Evolutionary conservation across 2,329 filamentous ascomycete species (phyloP).

Genomic region (Geosmithia morbida): DNA sequence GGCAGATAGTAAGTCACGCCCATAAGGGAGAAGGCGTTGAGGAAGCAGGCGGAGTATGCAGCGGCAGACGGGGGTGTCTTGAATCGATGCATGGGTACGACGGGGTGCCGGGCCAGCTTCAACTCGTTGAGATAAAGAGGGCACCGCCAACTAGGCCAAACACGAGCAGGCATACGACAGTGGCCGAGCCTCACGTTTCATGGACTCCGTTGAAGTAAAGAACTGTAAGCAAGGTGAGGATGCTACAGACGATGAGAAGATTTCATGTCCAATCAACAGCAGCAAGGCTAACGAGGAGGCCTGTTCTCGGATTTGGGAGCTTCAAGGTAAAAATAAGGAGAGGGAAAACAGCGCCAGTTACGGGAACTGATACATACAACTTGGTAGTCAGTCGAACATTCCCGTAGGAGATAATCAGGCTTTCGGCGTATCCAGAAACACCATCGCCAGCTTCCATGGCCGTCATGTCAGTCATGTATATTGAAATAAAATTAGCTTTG

Average conservation of each 20-base stretch:
- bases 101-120: conserved; percentile 46
- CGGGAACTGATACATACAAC: conserved; percentile 18
- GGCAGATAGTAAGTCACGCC: conserved; percentile 57
- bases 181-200: conserved; percentile 45
- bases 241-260: conserved; percentile 45
- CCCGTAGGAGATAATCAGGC: conserved; percentile 11
- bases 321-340: conserved; percentile 49
- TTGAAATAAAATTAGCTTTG: neutral
- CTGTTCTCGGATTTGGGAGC: conserved; percentile 51
- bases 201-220: conserved; percentile 54
- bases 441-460: conserved; percentile 21
- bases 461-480: neutral
- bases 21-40: conserved; percentile 45
- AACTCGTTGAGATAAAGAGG: conserved; percentile 45
- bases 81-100: conserved; percentile 56
- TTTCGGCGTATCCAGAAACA: conserved; percentile 38
- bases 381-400: neutral
- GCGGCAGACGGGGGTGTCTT: conserved; percentile 38
- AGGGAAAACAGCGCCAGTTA: conserved; percentile 38
- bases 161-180: conserved; percentile 47
- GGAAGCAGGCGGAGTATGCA: conserved; percentile 29
- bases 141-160: conserved; percentile 36
- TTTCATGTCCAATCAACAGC: conserved; percentile 48
- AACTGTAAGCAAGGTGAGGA: conserved; percentile 55
- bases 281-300: conserved; percentile 44